Evolutionary conservation across 176 grass and related monocot genomes (phyloP), one percentile per base, ranked within the genome.

Genomic region (Dendrocalamus sinicus): DNA sequence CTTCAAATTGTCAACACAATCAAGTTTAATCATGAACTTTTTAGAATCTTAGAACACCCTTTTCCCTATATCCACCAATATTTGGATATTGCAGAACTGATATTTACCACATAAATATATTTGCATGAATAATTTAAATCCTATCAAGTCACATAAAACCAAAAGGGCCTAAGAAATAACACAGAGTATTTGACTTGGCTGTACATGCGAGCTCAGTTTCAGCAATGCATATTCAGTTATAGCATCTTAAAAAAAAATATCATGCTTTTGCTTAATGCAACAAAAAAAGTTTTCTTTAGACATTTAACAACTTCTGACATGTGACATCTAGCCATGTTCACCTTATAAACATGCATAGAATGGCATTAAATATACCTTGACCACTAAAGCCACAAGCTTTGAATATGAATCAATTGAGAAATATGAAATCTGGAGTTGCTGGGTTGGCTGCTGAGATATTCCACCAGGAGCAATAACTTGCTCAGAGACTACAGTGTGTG

Each of bases 321-420:
- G 3, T 15, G 45, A 50, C 22, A 51, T 61, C 3, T 67, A 23
- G 24, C 17, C 67, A 86, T 51, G 40, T 72, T 48, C 70, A 47
- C 22, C 23, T 73, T 44, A 57, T 46, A 14, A 60, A 52, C 17
- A 45, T 2, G 54, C 22, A 24, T 61, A 76, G 15, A 86, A 65
- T 16, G 70, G 48, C 58, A 35, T 51, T 66, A 23, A 70, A 81
- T 53, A 79, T 94, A 98, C 96, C 93, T 98, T 98, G 20, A 98
- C 58, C 75, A 98, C 76, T 54, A 93, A 58, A 60, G 86, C 75
- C 72, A 92, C 87, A 78, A 98, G 96, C 67, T 94, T 98, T 64
- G 93, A 92, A 86, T 92, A 98, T 54, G 93, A 89, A 91, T 95
- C 96, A 81, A 98, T 87, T 24, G 96, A 83, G 84, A 91, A 94